Evolutionary conservation across 345 rosid species (phyloP).

Genomic region (Salix viminalis): DNA sequence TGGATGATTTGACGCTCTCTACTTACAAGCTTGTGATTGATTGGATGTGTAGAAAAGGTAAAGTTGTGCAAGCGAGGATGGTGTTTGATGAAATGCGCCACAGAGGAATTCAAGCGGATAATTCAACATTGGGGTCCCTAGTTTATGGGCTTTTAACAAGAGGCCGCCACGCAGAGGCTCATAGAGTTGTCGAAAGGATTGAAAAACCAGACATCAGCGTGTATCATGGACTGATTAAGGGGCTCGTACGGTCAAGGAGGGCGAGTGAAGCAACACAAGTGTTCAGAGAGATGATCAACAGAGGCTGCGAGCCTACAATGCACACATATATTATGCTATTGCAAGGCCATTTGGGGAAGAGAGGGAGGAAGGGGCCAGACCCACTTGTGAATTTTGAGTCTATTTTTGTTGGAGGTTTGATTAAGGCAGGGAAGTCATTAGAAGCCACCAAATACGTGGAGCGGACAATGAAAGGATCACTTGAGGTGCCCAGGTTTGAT

Average conservation of each 20-base stretch:
- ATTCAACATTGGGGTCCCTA: constrained; percentile 38
- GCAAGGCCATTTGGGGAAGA: constrained; percentile 88
- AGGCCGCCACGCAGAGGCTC: constrained; percentile 57
- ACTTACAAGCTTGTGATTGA: constrained; percentile 62
- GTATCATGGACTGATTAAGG: constrained; percentile 73
- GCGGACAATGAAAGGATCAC: constrained; percentile 58
- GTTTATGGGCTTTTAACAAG: constrained; percentile 53
- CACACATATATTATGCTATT: constrained; percentile 79
- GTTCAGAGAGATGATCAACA: constrained; percentile 73
- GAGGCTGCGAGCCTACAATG: constrained; percentile 85
- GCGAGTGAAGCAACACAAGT: constrained; percentile 65
- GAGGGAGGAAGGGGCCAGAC: constrained; percentile 78
- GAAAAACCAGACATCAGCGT: constrained; percentile 55
- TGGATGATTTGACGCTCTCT: constrained; percentile 51
- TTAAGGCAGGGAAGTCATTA: constrained; percentile 67
- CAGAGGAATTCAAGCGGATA: constrained; percentile 55
- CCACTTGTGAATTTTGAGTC: constrained; percentile 70
- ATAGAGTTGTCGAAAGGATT: constrained; percentile 30
- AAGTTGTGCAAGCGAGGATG: constrained; percentile 35
- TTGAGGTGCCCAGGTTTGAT: constrained; percentile 82
- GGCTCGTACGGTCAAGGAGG: constrained; percentile 55
- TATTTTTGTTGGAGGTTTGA: constrained; percentile 86
- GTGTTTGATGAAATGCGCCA: constrained; percentile 65
- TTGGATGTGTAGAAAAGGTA: constrained; percentile 75
- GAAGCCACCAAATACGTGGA: constrained; percentile 77